A percentile compares a stretch with the other conserved stretches of the same genome.
Conservation (phyloP, 2,329 filamentous ascomycete species). For the Colletotrichum sp. region DNA sequence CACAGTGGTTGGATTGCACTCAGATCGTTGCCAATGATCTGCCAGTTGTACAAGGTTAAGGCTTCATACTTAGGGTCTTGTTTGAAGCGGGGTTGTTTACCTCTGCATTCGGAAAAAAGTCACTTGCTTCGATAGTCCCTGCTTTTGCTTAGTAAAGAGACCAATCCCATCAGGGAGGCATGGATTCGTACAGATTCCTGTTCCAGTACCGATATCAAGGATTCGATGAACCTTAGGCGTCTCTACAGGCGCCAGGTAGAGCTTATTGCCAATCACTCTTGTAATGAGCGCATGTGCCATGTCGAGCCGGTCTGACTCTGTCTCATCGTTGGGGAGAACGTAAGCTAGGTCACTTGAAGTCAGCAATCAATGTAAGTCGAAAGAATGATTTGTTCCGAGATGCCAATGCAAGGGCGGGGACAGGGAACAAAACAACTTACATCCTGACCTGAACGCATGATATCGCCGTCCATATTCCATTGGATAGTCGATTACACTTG, state of each 20-base stretch:
- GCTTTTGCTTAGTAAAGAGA: background rate
- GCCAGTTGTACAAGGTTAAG: slow-evolving; percentile 37
- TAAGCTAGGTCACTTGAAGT: background rate
- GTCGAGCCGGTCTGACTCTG: slow-evolving; percentile 41
- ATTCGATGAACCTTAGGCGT: slow-evolving; percentile 35
- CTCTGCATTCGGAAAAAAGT: slow-evolving; percentile 32
- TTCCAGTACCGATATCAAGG: slow-evolving; percentile 49
- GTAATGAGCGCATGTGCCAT: slow-evolving; percentile 39
- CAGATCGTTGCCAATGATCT: slow-evolving; percentile 34
- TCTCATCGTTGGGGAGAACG: slow-evolving; percentile 38
- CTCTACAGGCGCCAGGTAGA: slow-evolving; percentile 33
- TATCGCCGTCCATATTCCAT: slow-evolving; percentile 9
- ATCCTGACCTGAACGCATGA: slow-evolving; percentile 12
- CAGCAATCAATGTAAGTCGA: too few relatives aligned
- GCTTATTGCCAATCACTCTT: slow-evolving; percentile 31
- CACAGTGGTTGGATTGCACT: slow-evolving; percentile 34
- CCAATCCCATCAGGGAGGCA: too few relatives aligned
- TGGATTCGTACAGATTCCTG: slow-evolving; percentile 39
- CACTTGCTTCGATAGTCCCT: slow-evolving; percentile 43
- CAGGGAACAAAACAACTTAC: slow-evolving; percentile 10
- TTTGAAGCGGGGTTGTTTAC: background rate
- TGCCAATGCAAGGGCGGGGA: background rate
- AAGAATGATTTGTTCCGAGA: background rate
- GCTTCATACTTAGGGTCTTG: slow-evolving; percentile 29
- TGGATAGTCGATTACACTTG: slow-evolving; percentile 6